Base-by-base conservation (phyloP, 2,329 filamentous ascomycete species). In the Fusarium setosum region DNA sequence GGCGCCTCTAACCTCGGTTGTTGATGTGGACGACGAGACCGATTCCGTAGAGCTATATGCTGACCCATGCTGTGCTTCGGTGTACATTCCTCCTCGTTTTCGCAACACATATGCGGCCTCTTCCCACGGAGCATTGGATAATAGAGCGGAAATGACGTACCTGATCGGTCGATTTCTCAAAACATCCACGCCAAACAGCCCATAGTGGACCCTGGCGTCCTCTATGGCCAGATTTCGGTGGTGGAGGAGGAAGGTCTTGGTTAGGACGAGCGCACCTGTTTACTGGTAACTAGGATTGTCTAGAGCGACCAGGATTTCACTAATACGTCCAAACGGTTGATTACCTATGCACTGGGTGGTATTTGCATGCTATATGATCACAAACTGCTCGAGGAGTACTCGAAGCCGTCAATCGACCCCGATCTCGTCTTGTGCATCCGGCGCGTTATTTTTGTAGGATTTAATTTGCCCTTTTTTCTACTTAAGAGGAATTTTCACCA, bases 101-200 rank as follows among this genome's bases (percentile, higher is more conserved):
- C 23, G 26, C 41, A 21, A 21, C 21, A 21, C 13, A 29, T 29
- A 48, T n/a, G n/a, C n/a, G 17, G 18, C 17, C 29, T 18, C 29
- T 37, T 34, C 44, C 12, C 44, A 17, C n/a, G 44, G 44, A 23
- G 44, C 26, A 32, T 29, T 48, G 15, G 44, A 48, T 15, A 29
- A 48, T n/a, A 48, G 26, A 17, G 26, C 17, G 5, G 44, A 48
- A 23, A 48, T 48, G 44, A 48, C 29, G 44, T 17, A 20, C 13
- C 31, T 48, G 7, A 17, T 48, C 29, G 44, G 32, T 18, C 26
- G 9, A 8, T 48, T 48, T 20, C 13, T 48, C 29, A 48, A 48
- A 17, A 48, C 44, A 48, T 48, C 12, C 44, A 48, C 29, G 44
- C 44, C 44, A 48, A 48, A 26, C 44, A 48, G 13, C 44, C 44